A percentile compares a stretch with the other conserved stretches of the same genome.
Conservation (phyloP, 2,329 filamentous ascomycete species). For the Stagonosporopsis vannaccii region DNA sequence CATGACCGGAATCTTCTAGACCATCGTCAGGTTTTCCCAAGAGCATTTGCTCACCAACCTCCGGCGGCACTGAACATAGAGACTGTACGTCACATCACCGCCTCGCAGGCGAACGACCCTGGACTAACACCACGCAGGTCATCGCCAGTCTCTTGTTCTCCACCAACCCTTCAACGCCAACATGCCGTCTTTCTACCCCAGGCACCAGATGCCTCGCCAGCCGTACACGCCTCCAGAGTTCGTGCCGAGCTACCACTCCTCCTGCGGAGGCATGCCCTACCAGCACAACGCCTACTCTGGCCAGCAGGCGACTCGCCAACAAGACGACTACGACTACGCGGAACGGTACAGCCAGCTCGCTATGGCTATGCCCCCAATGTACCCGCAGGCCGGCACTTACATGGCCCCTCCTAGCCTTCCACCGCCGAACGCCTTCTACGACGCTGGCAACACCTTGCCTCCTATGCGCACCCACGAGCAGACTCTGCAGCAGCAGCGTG, state of each 20-base stretch:
- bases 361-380: conserved; percentile 50
- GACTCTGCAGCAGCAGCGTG: conserved; percentile 49
- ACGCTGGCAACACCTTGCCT: conserved; percentile 55
- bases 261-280: conserved; percentile 56
- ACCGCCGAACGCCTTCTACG: conserved; percentile 53
- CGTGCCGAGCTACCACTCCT: conserved; percentile 53
- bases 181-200: conserved; percentile 62
- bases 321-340: conserved; percentile 57
- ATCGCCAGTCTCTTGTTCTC: conserved; percentile 53
- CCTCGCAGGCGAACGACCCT: not conserved
- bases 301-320: conserved; percentile 50
- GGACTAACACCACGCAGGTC: conserved; percentile 44
- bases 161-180: conserved; percentile 44
- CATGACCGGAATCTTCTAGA: conserved; percentile 47
- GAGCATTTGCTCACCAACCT: conserved; percentile 48
- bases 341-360: conserved; percentile 55
- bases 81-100: conserved; percentile 45
- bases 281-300: conserved; percentile 54
- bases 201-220: conserved; percentile 52
- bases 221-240: conserved; percentile 60
- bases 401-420: conserved; percentile 46
- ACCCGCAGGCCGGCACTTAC: conserved; percentile 51
- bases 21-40: conserved; percentile 40
- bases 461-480: conserved; percentile 54
- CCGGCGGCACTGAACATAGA: conserved; percentile 47